These are phyloP conservation scores for Podospora bellae-mahoneyi DNA, from an alignment of 495 filamentous ascomycete species.

Conservation along the genomic window DNA sequence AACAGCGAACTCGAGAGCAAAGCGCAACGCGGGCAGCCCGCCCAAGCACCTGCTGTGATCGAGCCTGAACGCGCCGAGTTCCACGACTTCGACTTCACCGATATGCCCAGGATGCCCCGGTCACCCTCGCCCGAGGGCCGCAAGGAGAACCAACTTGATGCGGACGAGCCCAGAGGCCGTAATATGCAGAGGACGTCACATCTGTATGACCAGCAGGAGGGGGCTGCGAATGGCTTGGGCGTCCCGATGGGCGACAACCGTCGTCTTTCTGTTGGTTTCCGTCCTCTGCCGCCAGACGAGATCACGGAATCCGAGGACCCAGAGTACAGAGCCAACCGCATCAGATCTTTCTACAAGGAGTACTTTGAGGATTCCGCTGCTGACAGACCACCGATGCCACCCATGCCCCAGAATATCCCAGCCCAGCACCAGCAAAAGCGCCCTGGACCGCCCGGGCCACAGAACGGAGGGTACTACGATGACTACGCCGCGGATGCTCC, in stretches of 20 bases:
- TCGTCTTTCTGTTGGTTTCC: constrained; percentile 81
- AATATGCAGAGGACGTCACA: constrained; percentile 37
- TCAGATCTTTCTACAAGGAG: constrained; percentile 98
- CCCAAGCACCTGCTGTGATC: constrained; percentile 12
- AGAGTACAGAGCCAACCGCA: constrained; percentile 90
- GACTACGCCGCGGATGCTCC: constrained; percentile 59
- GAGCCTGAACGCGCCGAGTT: constrained; percentile 31
- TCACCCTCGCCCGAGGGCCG: constrained; percentile 15
- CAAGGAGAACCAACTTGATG: constrained; percentile 16
- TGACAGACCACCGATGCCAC: constrained; percentile 38
- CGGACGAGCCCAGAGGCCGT: constrained; percentile 31
- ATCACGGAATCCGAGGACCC: constrained; percentile 72
- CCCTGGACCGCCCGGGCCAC: constrained; percentile 10
- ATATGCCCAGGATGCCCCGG: constrained; percentile 19
- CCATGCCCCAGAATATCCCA: constrained; percentile 21
- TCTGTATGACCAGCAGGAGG: constrained; percentile 33
- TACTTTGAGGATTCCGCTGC: constrained; percentile 89
- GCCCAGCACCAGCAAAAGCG: constrained; percentile 33
- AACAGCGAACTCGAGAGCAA: constrained; percentile 9
- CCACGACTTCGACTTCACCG: constrained; percentile 27
- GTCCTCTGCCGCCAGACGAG: constrained; percentile 84
- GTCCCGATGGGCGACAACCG: constrained; percentile 61
- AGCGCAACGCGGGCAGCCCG: constrained; percentile 13
- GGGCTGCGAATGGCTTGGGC: constrained; percentile 42
- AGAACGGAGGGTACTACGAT: constrained; percentile 57